Base-by-base conservation (phyloP, 352 stramenopile species). In the Phytopythium delawarense region DNA sequence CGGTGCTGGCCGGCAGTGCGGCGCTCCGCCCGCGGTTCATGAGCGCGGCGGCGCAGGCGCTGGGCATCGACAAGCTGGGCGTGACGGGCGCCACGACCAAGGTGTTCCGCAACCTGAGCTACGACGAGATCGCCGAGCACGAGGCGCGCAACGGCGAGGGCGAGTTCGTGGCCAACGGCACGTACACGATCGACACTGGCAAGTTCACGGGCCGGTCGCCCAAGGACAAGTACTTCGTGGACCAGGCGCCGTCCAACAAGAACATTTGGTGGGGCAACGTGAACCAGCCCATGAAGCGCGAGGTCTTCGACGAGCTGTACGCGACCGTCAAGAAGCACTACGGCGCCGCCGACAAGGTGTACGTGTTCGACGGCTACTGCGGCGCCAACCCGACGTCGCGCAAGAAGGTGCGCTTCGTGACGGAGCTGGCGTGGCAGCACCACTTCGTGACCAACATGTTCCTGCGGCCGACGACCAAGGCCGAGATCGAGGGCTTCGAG, bases 391-490 rank as follows among this genome's bases (percentile, higher is more conserved):
- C 86, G 16, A 88, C 87, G 37, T 96, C 89, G 39, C 89, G 89
- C 69, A 97, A 97, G 73, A 98, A 98, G 66, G 91, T 99, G 62
- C 96, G 97, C 57, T 98, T 99, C 71, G 91, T 99, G 57, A 98
- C 96, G 64, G 96, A 99, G 77, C 88, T 98, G 62, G 96, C 96
- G 57, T 99, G 96, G 96, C 96, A 99, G 75, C 94, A 99, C 74
- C 94, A 99, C 73, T 99, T 99, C 72, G 91, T 98, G 37, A 98
- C 89, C 63, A 99, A 98, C 70, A 98, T 98, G 94, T 98, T 98
- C 75, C 79, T 98, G 59, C 86, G 89, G 16, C 87, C 89, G 21
- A 60, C 91, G 73, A 77, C 81, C 76, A 62, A 87, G 54, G 77
- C 84, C 28, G 84, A 98, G 72, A 81, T 98, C 45, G 87, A 93